phyloP scores from a whole-genome alignment of 129 eudicot species.

The Centella asiatica region DNA sequence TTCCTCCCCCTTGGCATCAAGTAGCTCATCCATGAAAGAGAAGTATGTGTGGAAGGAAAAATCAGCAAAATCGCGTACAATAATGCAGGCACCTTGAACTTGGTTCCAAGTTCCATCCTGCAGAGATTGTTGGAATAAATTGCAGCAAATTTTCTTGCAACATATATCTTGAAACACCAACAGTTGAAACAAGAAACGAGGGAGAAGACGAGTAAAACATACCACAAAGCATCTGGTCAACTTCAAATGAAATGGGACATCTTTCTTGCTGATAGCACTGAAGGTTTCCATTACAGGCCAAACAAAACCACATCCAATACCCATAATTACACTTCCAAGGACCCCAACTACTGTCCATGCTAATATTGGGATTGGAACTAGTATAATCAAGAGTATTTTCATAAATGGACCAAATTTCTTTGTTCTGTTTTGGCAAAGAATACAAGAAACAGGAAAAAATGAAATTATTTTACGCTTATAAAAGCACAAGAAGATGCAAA shows the following conservation, averaged over 20 bases:
- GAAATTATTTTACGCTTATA: not conserved
- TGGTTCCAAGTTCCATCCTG: conserved; percentile 24
- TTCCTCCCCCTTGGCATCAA: conserved; percentile 16
- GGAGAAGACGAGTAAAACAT: not conserved
- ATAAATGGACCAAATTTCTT: conserved; percentile 22
- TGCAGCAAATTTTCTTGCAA: not conserved
- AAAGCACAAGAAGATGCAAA: not conserved
- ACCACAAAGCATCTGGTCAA: conserved; percentile 13
- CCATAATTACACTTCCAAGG: conserved; percentile 18
- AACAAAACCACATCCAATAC: conserved; percentile 19
- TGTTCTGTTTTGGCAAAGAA: conserved; percentile 1
- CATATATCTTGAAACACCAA: not conserved
- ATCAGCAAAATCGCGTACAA: conserved; percentile 25
- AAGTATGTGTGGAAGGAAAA: conserved; percentile 26
- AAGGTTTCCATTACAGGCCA: conserved; percentile 29
- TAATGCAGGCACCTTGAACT: conserved; percentile 23
- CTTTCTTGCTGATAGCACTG: conserved; percentile 20
- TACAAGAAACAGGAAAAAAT: not conserved
- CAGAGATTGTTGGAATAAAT: not conserved
- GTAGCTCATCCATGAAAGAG: conserved; percentile 23
- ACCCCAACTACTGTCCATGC: conserved; percentile 18
- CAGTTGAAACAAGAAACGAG: not conserved
- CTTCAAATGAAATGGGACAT: conserved; percentile 3
- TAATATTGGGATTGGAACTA: conserved; percentile 18
- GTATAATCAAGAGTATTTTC: conserved; percentile 17